These are phyloP conservation scores for Suhomyces taliae DNA, from an alignment of 1,139 yeast species.

Conservation along the genomic window DNA sequence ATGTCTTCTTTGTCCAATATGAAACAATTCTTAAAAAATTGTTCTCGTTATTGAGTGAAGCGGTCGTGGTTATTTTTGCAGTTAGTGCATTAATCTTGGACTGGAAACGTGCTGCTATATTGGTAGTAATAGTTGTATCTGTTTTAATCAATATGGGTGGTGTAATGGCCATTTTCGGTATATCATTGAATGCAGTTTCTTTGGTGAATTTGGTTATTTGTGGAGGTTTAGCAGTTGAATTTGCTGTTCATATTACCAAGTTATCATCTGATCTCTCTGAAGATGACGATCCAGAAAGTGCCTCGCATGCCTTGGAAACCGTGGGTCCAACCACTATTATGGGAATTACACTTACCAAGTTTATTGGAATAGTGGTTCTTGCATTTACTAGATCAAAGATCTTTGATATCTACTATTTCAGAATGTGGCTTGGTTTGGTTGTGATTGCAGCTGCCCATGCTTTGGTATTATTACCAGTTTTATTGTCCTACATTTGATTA, in stretches of 20 bases:
- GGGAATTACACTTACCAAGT: slow-evolving; percentile 86
- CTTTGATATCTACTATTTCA: slow-evolving; percentile 86
- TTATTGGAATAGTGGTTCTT: slow-evolving; percentile 82
- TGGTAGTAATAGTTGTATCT: slow-evolving; percentile 60
- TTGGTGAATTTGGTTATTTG: slow-evolving; percentile 87
- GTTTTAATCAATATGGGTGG: slow-evolving; percentile 78
- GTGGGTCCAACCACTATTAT: slow-evolving; percentile 88
- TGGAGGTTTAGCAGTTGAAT: slow-evolving; percentile 90
- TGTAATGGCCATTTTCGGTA: slow-evolving; percentile 69
- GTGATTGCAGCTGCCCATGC: slow-evolving; percentile 77
- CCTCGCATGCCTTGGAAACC: slow-evolving; percentile 61
- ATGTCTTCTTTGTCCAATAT: slow-evolving; percentile 90
- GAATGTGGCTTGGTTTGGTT: slow-evolving; percentile 92
- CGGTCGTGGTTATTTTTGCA: slow-evolving; percentile 54
- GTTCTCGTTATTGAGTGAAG: slow-evolving; percentile 52
- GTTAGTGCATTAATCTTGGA: slow-evolving; percentile 65
- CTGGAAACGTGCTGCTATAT: slow-evolving; percentile 55
- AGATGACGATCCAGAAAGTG: slow-evolving; percentile 25
- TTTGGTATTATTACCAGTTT: slow-evolving; percentile 72
- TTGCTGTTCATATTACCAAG: slow-evolving; percentile 82
- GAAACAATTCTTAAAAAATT: slow-evolving; percentile 60
- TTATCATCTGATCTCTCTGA: slow-evolving; percentile 43
- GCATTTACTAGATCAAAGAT: slow-evolving; percentile 86
- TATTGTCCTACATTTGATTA: slow-evolving; percentile 31
- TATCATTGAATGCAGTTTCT: slow-evolving; percentile 85